Evolutionary conservation across 441 rosid species (phyloP), one percentile per base, ranked within the genome.

Genomic region (Daphne laureola): DNA sequence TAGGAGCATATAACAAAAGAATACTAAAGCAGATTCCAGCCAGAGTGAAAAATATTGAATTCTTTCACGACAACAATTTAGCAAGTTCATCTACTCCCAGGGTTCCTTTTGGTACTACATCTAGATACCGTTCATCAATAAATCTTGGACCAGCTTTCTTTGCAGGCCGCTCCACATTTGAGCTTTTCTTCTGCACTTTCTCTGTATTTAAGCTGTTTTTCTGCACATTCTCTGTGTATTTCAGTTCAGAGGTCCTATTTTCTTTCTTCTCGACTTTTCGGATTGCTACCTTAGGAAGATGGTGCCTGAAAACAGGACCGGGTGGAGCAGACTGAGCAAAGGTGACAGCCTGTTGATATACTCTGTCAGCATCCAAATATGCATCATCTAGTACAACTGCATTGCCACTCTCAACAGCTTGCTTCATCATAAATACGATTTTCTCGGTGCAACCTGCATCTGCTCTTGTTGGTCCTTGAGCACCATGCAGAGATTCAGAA

Each of bases 1-100:
- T 5, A 31, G 38, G 36, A 21, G 25, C n/a, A n/a, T n/a, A n/a
- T 26, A 6, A 6, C 31, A 26, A 26, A 27, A 27, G 38, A 5
- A 31, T 0, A 5, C 38, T 31, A 9, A 31, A 31, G 38, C 38
- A 31, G 38, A 31, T 31, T 31, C 38, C 38, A 31, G 38, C 38
- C 9, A 31, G 38, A 31, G 2, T 11, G 1, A 9, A 9, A 6
- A 9, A 31, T 15, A 15, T 43, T 11, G 6, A 41, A 12, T 12
- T 45, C 17, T 12, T 57, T 59, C 61, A 86, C 2, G 95, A 70
- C 62, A 88, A 75, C 36, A 88, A 60, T 73, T 88, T 84, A 55
- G 96, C 96, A 59, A 86, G 94, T 72, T 88, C 96, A 71, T 86
- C 96, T 13, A 92, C 65, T 54, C 70, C 53, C 40, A 84, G 65